Evolutionary conservation across 768 basidiomycete species (phyloP), one percentile per base, ranked within the genome.

Genomic region (Lactarius akahatsu): DNA sequence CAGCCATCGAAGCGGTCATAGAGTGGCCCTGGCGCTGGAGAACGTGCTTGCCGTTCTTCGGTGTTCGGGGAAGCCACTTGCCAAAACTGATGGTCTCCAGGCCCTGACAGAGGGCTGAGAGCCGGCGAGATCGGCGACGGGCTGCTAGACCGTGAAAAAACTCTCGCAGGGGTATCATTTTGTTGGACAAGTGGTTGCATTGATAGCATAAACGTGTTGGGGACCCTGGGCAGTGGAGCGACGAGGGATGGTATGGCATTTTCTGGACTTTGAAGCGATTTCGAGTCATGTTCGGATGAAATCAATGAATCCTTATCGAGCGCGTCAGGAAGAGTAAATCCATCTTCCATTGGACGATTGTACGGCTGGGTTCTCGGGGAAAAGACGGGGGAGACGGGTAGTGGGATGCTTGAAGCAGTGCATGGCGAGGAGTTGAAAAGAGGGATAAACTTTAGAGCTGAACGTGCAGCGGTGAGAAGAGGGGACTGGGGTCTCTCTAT

Each of bases 61-160:
- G 57, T 36, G 20, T 34, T 64, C 18, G 57, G 18, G 61, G 38
- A 52, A 18, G 45, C n/a, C 23, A 30, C n/a, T 52, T 54, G 57
- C 65, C 65, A 58, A 54, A 62, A 62, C 9, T 2, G 47, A 41
- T 47, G 57, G 40, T 40, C 62, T 10, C 40, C 58, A 32, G 61
- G 61, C 18, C 65, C 45, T 13, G 56, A 50, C 20, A 45, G 41
- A 16, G 60, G 56, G 45, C 47, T 66, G 30, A 50, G 38, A 32
- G 57, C 38, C 57, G 59, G 61, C 41, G 65, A 62, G 10, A 58
- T 18, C 26, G 43, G 55, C 59, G 65, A 11, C 9, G 62, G 41
- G 26, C 62, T 67, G 50, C 9, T 6, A 23, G 62, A 41, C 2
- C 40, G 41, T 13, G 66, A 67, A 57, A 59, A 54, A 38, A n/a